phyloP scores from a whole-genome alignment of 306 rosid genomes.

The Quercus robur region DNA sequence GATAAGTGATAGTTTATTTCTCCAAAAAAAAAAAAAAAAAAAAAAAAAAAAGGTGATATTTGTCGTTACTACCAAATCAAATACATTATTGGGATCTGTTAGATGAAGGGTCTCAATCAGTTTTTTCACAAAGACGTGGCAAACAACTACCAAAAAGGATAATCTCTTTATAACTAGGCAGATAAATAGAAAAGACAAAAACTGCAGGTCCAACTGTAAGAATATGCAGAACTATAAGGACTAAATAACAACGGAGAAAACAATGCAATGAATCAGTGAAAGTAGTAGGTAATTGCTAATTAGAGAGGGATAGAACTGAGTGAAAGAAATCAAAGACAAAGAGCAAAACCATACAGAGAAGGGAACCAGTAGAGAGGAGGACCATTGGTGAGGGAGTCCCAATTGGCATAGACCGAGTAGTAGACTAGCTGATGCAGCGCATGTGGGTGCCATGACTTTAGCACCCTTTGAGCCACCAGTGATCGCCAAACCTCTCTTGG shows the following conservation, averaged over 20 bases:
- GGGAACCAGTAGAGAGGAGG: conserved; percentile 83
- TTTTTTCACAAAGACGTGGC: neutral
- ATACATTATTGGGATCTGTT: no score
- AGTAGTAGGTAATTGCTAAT: no score
- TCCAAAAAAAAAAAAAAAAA: no score
- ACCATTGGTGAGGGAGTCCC: conserved; percentile 32
- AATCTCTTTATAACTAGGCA: neutral
- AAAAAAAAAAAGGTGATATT: no score
- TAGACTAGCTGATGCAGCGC: conserved; percentile 59
- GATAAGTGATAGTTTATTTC: no score
- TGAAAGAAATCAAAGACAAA: neutral
- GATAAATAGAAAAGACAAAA: neutral
- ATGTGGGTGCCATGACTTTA: conserved; percentile 63
- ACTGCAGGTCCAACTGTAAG: neutral
- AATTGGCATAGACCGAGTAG: conserved; percentile 45
- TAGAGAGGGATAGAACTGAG: neutral
- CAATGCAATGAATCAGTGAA: neutral
- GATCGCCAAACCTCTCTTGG: conserved; percentile 50
- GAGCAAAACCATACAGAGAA: conserved; percentile 43
- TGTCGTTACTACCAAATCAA: no score
- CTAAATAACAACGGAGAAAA: neutral
- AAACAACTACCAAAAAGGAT: neutral
- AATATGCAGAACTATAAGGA: neutral
- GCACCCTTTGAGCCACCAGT: conserved; percentile 43
- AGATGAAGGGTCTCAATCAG: neutral